These are phyloP conservation scores for Kwoniella botswanensis DNA, from an alignment of 768 basidiomycete genomes.

Conservation along the genomic window DNA sequence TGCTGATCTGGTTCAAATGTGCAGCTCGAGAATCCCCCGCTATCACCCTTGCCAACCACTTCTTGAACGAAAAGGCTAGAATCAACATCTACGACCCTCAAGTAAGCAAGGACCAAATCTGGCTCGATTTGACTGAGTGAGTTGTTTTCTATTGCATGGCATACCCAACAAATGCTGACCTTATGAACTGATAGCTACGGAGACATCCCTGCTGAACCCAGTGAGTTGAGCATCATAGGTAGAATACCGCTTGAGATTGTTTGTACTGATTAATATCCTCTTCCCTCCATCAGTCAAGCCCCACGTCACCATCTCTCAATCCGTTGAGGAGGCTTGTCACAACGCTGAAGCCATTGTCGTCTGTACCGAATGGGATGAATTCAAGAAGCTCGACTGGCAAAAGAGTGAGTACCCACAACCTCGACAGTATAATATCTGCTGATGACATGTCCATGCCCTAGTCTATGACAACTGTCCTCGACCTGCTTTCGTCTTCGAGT, in stretches of 20 bases:
- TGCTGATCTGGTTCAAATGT: not conserved
- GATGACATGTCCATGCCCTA: not conserved
- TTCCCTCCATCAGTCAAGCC: constrained; percentile 70
- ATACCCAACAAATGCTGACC: constrained; percentile 62
- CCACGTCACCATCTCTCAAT: constrained; percentile 76
- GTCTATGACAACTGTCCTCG: constrained; percentile 88
- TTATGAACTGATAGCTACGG: constrained; percentile 58
- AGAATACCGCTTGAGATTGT: constrained; percentile 50
- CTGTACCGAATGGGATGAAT: constrained; percentile 95
- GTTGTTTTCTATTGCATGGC: constrained; percentile 46
- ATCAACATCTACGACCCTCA: constrained; percentile 92
- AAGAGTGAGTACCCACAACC: constrained; percentile 55
- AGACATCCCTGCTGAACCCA: constrained; percentile 66
- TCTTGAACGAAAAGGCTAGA: constrained; percentile 83
- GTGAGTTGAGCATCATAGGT: constrained; percentile 59
- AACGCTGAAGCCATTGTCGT: constrained; percentile 91
- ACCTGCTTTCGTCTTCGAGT: constrained; percentile 96
- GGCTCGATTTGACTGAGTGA: constrained; percentile 60
- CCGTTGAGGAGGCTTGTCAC: constrained; percentile 85
- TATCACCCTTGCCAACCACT: constrained; percentile 91
- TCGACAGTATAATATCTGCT: not conserved
- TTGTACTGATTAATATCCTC: constrained; percentile 8
- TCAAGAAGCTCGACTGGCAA: constrained; percentile 88
- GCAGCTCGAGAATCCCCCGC: constrained; percentile 87
- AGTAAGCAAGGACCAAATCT: constrained; percentile 81